phyloP scores from a whole-genome alignment of 441 rosid species.

The Arabidopsis lyrata region DNA sequence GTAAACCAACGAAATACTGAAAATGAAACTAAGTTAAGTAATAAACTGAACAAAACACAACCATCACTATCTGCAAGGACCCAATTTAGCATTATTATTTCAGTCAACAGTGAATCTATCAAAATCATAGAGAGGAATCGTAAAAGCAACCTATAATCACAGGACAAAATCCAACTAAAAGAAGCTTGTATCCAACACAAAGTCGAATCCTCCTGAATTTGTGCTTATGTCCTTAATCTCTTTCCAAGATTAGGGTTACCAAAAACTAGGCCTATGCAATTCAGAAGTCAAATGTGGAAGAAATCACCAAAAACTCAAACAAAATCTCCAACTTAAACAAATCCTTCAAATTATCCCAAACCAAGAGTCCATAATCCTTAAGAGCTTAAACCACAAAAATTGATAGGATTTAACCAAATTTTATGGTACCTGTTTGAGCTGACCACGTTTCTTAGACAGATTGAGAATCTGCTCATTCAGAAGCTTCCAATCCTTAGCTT shows the following conservation, averaged over 20 bases:
- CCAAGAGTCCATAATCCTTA: slow-evolving; percentile 9
- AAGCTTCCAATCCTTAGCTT: slow-evolving; percentile 87
- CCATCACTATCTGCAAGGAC: slow-evolving; percentile 26
- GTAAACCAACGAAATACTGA: slow-evolving; percentile 17
- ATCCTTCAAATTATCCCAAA: neutral
- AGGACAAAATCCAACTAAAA: neutral
- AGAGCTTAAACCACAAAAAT: slow-evolving; percentile 7
- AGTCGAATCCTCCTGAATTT: slow-evolving; percentile 17
- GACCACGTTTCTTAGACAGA: slow-evolving; percentile 91
- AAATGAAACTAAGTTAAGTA: neutral
- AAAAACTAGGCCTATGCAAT: slow-evolving; percentile 30
- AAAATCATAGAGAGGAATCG: slow-evolving; percentile 18
- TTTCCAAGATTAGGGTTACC: slow-evolving; percentile 13
- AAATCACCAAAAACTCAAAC: neutral
- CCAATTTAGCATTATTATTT: slow-evolving; percentile 1
- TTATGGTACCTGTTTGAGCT: slow-evolving; percentile 82
- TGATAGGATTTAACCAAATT: neutral
- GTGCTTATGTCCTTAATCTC: neutral
- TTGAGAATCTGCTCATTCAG: slow-evolving; percentile 86
- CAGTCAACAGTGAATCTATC: slow-evolving; percentile 23
- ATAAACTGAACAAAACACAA: slow-evolving; percentile 28
- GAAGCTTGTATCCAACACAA: slow-evolving; percentile 14
- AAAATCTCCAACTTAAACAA: neutral
- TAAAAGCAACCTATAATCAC: slow-evolving; percentile 31
- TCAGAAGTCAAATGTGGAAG: slow-evolving; percentile 17